Conservation (phyloP, 177 flowering plant species). For the Vitis hybrid region DNA sequence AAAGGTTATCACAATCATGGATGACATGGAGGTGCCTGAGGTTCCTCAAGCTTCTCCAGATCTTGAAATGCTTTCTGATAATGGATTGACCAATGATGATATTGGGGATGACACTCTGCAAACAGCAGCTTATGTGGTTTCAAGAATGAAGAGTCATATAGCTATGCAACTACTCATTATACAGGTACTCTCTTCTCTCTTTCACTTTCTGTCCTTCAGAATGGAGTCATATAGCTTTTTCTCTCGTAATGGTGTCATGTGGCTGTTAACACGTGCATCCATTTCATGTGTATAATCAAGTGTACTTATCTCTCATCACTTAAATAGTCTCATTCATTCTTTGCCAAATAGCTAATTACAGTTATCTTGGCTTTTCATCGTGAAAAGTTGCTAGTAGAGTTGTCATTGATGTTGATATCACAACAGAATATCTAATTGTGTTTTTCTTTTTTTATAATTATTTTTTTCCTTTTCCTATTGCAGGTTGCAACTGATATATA, state of each 20-base stretch:
- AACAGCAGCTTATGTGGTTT: constrained; percentile 70
- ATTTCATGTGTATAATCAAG: too few species aligned
- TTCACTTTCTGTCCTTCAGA: neutral
- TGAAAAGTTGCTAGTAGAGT: neutral
- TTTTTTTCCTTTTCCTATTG: constrained; percentile 1
- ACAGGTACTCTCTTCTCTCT: constrained; percentile 56
- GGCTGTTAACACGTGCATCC: neutral
- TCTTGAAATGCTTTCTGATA: constrained; percentile 50
- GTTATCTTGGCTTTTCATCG: neutral
- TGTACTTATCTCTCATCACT: too few species aligned
- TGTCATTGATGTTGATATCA: constrained; percentile 1
- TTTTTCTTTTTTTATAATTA: neutral
- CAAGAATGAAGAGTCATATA: constrained; percentile 80
- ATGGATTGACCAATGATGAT: constrained; percentile 51
- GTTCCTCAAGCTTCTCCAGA: constrained; percentile 37
- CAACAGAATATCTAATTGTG: neutral
- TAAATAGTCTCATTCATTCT: too few species aligned
- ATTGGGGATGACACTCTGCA: constrained; percentile 82
- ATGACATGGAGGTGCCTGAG: constrained; percentile 59
- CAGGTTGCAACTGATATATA: constrained; percentile 79
- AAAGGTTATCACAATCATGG: constrained; percentile 67
- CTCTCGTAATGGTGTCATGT: neutral
- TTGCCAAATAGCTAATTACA: neutral
- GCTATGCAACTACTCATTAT: constrained; percentile 68
- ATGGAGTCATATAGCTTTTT: neutral